A percentile compares a stretch with the other conserved stretches of the same genome.
Conservation (phyloP, 257 asterid species). For the Gynochthodes officinalis region DNA sequence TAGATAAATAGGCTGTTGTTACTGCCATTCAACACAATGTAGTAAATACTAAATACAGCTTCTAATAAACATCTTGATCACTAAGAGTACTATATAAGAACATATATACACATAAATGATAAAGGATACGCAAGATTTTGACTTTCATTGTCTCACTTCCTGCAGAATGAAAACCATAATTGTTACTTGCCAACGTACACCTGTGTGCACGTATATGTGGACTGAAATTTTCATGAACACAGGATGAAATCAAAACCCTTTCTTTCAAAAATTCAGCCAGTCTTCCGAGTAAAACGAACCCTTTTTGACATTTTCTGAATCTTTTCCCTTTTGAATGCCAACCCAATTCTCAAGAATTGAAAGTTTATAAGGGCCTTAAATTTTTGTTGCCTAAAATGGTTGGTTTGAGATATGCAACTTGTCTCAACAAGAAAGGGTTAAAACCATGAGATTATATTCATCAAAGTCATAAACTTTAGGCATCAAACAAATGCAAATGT, state of each 20-base stretch:
- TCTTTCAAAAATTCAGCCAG: background rate
- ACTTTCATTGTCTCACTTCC: conserved; percentile 66
- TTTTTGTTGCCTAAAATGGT: too few relatives aligned
- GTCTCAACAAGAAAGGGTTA: too few relatives aligned
- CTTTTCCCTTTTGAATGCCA: too few relatives aligned
- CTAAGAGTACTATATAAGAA: background rate
- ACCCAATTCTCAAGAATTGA: too few relatives aligned
- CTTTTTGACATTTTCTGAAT: too few relatives aligned
- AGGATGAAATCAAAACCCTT: background rate
- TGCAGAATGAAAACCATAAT: conserved; percentile 33
- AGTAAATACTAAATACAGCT: background rate
- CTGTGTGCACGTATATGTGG: background rate
- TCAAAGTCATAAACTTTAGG: too few relatives aligned
- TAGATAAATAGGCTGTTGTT: background rate
- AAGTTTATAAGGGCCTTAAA: too few relatives aligned
- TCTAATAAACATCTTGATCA: background rate
- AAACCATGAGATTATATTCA: too few relatives aligned
- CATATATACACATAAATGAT: background rate
- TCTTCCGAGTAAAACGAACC: background rate
- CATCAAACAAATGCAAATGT: too few relatives aligned
- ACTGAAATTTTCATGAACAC: background rate
- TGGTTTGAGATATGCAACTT: too few relatives aligned
- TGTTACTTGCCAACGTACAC: background rate
- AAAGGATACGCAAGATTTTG: conserved; percentile 80
- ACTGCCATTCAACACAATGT: background rate